phyloP scores from a whole-genome alignment of 805 yeast species.

The Sugiyamaella qingdaonensis region DNA sequence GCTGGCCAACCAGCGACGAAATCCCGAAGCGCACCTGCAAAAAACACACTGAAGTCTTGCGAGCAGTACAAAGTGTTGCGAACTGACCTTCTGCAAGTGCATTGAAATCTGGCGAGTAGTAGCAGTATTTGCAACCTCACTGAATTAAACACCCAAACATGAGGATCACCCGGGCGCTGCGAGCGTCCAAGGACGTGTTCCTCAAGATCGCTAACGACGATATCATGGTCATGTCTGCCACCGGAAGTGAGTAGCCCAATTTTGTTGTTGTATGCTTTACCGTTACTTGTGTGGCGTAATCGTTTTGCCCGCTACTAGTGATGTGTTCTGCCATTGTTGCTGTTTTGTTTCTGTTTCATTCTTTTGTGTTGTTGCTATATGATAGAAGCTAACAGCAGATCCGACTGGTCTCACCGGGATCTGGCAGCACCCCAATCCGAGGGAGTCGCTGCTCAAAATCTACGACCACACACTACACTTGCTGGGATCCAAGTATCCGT shows the following conservation, averaged over 20 bases:
- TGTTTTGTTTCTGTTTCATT: background rate
- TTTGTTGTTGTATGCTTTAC: background rate
- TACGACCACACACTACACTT: slow-evolving; percentile 65
- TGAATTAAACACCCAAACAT: slow-evolving; percentile 2
- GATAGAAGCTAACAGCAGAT: slow-evolving; percentile 24
- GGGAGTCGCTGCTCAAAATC: slow-evolving; percentile 68
- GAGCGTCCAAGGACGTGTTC: slow-evolving; percentile 9
- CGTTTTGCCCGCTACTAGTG: background rate
- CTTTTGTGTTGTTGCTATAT: background rate
- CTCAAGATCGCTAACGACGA: slow-evolving; percentile 5
- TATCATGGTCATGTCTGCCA: slow-evolving; percentile 11
- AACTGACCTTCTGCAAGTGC: too few relatives aligned
- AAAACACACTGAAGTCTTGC: too few relatives aligned
- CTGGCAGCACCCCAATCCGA: slow-evolving; percentile 75
- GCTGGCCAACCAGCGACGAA: background rate
- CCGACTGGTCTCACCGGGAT: slow-evolving; percentile 83
- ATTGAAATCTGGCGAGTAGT: too few relatives aligned
- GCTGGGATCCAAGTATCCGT: slow-evolving; percentile 60
- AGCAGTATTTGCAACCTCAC: too few relatives aligned
- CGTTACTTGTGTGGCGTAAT: background rate
- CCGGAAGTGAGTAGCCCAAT: slow-evolving; percentile 14
- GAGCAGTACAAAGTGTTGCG: too few relatives aligned
- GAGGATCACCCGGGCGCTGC: slow-evolving; percentile 17
- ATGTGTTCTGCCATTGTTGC: background rate
- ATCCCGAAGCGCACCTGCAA: background rate